Conservation (phyloP, 345 rosid species). For the Aquilaria sinensis region DNA sequence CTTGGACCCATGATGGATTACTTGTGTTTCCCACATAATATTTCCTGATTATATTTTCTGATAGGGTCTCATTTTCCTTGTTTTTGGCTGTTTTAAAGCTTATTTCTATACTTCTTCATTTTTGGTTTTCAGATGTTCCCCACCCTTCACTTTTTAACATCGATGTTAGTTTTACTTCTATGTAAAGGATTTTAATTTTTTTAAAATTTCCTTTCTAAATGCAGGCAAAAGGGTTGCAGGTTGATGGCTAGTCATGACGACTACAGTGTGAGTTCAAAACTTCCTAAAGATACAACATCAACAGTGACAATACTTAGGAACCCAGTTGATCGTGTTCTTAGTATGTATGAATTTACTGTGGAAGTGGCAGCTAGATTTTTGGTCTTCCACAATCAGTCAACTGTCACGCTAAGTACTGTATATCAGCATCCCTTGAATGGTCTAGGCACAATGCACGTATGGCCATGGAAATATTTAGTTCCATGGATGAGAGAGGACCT, state of each 20-base stretch:
- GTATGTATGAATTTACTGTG: slow-evolving; percentile 78
- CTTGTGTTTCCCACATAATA: no score
- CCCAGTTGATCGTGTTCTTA: slow-evolving; percentile 72
- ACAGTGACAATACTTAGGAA: slow-evolving; percentile 78
- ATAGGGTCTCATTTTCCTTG: no score
- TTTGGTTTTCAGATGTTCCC: neutral
- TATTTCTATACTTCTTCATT: no score
- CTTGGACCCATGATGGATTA: neutral
- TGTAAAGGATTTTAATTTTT: no score
- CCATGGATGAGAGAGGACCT: slow-evolving; percentile 96
- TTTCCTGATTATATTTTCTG: neutral
- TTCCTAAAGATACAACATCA: slow-evolving; percentile 70
- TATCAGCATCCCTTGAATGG: slow-evolving; percentile 52
- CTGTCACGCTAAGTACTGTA: slow-evolving; percentile 53
- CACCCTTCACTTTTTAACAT: no score
- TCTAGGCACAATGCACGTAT: slow-evolving; percentile 77
- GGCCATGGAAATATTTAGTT: slow-evolving; percentile 94
- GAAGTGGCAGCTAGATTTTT: slow-evolving; percentile 92
- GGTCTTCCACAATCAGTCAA: slow-evolving; percentile 80
- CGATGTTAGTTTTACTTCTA: neutral
- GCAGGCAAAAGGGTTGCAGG: slow-evolving; percentile 64
- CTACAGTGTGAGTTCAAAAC: slow-evolving; percentile 74
- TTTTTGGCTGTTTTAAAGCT: no score
- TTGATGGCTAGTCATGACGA: slow-evolving; percentile 88
- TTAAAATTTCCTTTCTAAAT: slow-evolving; percentile 11